Base-by-base conservation (phyloP, 2,329 filamentous ascomycete species). In the Alternaria sp. region DNA sequence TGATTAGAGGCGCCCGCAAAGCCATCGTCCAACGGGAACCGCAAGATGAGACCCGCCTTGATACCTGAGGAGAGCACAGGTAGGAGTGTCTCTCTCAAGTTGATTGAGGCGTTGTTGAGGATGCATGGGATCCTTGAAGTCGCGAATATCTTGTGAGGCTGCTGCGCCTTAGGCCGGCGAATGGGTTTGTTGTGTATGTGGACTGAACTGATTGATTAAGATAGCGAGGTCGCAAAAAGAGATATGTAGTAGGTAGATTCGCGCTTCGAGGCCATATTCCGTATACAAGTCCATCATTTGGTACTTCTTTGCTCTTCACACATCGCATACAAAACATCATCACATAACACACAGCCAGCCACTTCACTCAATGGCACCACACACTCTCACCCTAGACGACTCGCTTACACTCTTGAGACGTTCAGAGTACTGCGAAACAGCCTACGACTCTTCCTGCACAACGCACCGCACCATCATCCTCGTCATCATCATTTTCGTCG, bases 381-480 rank as follows among this genome's bases (percentile, higher is more conserved):
- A 20, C n/a, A 6, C 16, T 25, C 30, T 41, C 12, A 27, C 38
- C 9, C 12, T 32, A 8, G 25, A 40, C 20, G 28, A 41, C 16
- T 45, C 28, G 30, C 28, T 9, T 14, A n/a, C 22, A 28, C 32
- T 65, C 7, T 56, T 59, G 45, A 67, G 56, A 57, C 64, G 64
- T 18, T 62, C 63, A 41, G 59, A 55, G 40, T 45, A 57, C 44
- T 68, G 60, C 61, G 48, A 54, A 44, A 55, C 53, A 25, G 64
- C 60, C 50, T 55, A 64, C 54, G 57, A 62, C 32, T 62, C 62
- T 22, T 64, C 57, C 8, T 60, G 62, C 60, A 36, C 41, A 14
- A 65, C 65, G 8, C 66, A 74, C 48, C 71, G 71, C 53, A 70
- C 61, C 50, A 52, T 65, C 55, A 40, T 73, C 30, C 57, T 70